Evolutionary conservation across 1,284 basidiomycete species (phyloP).

Genomic region (Phaffia rhodozyma): DNA sequence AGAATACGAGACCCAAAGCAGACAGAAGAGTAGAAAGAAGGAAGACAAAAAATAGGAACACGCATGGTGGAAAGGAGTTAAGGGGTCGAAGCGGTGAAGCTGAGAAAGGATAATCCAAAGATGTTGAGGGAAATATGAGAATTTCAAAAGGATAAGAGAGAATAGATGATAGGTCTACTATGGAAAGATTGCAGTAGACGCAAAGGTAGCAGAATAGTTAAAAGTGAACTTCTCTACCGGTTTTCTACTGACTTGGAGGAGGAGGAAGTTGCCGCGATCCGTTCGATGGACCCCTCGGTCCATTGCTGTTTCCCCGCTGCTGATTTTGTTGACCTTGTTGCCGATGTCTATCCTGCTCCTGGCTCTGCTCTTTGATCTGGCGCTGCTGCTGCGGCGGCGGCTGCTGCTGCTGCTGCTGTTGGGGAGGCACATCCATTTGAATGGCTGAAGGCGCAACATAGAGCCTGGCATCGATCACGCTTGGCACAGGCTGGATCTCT

Average conservation of each 20-base stretch:
- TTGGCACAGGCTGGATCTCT: slow-evolving; percentile 92
- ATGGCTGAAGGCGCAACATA: slow-evolving; percentile 55
- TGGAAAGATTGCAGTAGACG: background rate
- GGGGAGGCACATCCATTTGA: slow-evolving; percentile 13
- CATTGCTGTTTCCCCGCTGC: background rate
- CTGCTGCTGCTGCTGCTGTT: slow-evolving; percentile 15
- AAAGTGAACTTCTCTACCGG: background rate
- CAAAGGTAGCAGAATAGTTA: background rate
- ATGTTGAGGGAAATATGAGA: background rate
- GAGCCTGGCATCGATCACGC: slow-evolving; percentile 78
- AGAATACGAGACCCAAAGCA: background rate
- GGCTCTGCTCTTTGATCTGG: slow-evolving; percentile 6
- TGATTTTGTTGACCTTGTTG: slow-evolving; percentile 3
- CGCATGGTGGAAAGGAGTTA: background rate
- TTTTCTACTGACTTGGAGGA: background rate
- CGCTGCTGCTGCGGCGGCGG: slow-evolving; percentile 10
- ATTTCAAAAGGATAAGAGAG: no score
- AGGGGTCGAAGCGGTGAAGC: background rate
- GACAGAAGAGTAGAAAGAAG: background rate
- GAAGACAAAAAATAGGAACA: background rate
- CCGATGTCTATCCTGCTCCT: slow-evolving; percentile 9
- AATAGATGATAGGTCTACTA: background rate
- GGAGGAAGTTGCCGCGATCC: no score
- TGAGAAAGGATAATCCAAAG: background rate
- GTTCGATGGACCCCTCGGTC: background rate